Conservation (phyloP, 2,329 filamentous ascomycete species). For the Fusarium liriodendri region DNA sequence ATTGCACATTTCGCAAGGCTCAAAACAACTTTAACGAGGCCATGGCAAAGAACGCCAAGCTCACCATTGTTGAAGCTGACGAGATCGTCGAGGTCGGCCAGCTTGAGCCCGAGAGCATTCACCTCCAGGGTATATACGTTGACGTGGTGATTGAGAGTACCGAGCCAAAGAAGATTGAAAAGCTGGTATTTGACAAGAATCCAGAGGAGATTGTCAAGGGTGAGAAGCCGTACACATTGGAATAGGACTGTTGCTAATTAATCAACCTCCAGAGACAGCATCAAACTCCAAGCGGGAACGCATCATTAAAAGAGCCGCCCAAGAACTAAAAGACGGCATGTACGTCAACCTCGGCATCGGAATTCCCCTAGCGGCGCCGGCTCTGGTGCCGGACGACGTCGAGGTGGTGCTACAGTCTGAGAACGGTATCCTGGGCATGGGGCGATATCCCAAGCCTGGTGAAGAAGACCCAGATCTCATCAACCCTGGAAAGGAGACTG, state of each 20-base stretch:
- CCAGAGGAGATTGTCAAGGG: constrained; percentile 49
- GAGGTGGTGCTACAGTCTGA: constrained; percentile 84
- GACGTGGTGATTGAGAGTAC: constrained; percentile 86
- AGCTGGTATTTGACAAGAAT: constrained; percentile 79
- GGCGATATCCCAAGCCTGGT: constrained; percentile 76
- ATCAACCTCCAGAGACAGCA: background rate
- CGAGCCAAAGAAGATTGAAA: constrained; percentile 82
- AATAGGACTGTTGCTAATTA: background rate
- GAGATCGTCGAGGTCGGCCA: constrained; percentile 89
- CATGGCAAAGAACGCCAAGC: constrained; percentile 89
- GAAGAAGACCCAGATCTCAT: constrained; percentile 87
- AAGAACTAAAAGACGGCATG: constrained; percentile 93
- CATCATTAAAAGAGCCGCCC: constrained; percentile 80
- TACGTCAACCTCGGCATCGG: constrained; percentile 92
- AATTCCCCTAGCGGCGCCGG: constrained; percentile 89
- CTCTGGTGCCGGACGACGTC: constrained; percentile 79
- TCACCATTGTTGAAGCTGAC: constrained; percentile 91
- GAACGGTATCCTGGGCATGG: constrained; percentile 79
- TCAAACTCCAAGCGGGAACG: background rate
- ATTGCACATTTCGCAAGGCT: constrained; percentile 86
- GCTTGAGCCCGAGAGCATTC: constrained; percentile 82
- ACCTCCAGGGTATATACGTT: constrained; percentile 89
- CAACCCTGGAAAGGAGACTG: constrained; percentile 92
- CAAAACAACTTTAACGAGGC: constrained; percentile 92
- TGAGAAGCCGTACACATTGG: background rate